Evolutionary conservation across 2,329 filamentous ascomycete genomes (phyloP).

Genomic region (Ustilaginoidea virens): DNA sequence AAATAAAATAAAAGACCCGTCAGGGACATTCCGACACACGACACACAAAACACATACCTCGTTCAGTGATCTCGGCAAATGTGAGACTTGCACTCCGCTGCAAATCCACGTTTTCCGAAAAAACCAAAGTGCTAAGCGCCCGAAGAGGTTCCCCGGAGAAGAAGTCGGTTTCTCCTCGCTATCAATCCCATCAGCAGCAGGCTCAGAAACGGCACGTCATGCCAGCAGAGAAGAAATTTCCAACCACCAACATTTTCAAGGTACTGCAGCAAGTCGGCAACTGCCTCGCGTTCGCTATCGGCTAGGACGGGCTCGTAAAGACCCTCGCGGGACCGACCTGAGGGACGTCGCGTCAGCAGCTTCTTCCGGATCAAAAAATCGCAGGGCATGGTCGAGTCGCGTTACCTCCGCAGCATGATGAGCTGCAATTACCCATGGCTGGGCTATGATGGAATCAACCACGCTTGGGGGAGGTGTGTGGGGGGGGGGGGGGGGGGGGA

Average conservation of each 20-base stretch:
- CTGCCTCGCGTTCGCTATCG: slow-evolving; percentile 92
- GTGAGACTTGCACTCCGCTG: slow-evolving; percentile 95
- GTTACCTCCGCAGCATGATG: slow-evolving; percentile 39
- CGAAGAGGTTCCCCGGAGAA: slow-evolving; percentile 90
- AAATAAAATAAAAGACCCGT: too few species aligned
- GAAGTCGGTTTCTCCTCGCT: slow-evolving; percentile 97
- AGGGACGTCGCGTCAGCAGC: slow-evolving; percentile 13
- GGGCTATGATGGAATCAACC: too few species aligned
- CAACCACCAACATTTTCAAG: slow-evolving; percentile 72
- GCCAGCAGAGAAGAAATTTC: background rate
- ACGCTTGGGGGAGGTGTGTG: too few species aligned
- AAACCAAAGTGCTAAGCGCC: slow-evolving; percentile 88
- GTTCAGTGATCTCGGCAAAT: slow-evolving; percentile 95
- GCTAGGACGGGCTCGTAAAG: slow-evolving; percentile 78
- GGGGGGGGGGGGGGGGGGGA: too few species aligned
- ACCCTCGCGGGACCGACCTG: slow-evolving; percentile 64
- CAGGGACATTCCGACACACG: too few species aligned
- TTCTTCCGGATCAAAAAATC: slow-evolving; percentile 2
- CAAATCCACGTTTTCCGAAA: slow-evolving; percentile 96
- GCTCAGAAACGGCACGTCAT: too few species aligned
- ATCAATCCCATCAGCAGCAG: slow-evolving; percentile 7
- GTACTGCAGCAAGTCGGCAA: slow-evolving; percentile 87
- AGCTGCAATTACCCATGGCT: slow-evolving; percentile 47
- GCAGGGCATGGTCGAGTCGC: background rate
- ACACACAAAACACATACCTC: slow-evolving; percentile 50